phyloP scores from a whole-genome alignment of 306 rosid genomes.

The Castanopsis chinensis region DNA sequence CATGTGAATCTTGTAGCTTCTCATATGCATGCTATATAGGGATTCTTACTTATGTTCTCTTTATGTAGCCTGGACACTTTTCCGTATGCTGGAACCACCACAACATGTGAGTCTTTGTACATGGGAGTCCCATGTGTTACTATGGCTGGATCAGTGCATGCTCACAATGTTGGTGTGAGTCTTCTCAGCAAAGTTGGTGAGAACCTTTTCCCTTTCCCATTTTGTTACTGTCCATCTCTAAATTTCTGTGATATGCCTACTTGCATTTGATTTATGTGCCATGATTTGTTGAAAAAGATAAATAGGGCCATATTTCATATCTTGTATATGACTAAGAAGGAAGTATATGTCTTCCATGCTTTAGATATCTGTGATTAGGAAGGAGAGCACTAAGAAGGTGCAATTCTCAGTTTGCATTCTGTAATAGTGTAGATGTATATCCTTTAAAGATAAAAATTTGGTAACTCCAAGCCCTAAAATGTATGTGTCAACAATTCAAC shows the following conservation, averaged over 20 bases:
- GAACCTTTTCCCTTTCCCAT: slow-evolving; percentile 23
- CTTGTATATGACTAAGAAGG: neutral
- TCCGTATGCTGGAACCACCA: slow-evolving; percentile 98
- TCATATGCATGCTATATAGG: neutral
- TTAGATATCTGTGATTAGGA: neutral
- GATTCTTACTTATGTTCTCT: slow-evolving; percentile 19
- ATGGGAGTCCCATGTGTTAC: slow-evolving; percentile 99
- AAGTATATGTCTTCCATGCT: neutral
- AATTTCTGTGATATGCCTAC: slow-evolving; percentile 10
- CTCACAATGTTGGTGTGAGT: slow-evolving; percentile 99
- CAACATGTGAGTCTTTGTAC: slow-evolving; percentile 93
- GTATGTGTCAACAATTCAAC: neutral
- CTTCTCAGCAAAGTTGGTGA: slow-evolving; percentile 93
- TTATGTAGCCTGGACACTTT: slow-evolving; percentile 90
- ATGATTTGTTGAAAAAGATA: neutral
- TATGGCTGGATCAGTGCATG: slow-evolving; percentile 97
- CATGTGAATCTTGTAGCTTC: slow-evolving; percentile 1
- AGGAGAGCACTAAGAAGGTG: neutral
- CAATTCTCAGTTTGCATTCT: neutral
- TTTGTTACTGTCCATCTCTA: neutral
- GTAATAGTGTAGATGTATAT: neutral
- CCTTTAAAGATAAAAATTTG: neutral
- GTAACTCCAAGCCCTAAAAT: neutral
- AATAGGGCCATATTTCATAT: neutral
- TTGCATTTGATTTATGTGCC: neutral